Conservation (phyloP, 1,284 basidiomycete species). For the Sanghuangporus sanghuang region DNA sequence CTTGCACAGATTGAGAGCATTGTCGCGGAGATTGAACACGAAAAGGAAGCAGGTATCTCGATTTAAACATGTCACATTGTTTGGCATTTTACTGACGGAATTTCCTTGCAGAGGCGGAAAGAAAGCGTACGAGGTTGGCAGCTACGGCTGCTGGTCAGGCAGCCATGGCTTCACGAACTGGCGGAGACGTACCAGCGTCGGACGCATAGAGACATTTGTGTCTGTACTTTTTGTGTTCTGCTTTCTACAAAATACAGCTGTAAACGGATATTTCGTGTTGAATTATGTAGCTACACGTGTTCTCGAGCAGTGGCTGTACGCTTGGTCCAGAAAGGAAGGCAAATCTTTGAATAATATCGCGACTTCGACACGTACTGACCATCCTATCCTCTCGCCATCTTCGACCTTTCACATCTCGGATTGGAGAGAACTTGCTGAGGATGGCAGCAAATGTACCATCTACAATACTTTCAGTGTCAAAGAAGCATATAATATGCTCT, state of each 20-base stretch:
- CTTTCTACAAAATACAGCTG: neutral
- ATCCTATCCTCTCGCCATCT: neutral
- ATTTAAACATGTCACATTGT: neutral
- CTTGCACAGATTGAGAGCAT: constrained; percentile 86
- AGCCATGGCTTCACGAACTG: constrained; percentile 66
- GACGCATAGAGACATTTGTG: constrained; percentile 2
- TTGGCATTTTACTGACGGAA: constrained; percentile 17
- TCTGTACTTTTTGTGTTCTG: neutral
- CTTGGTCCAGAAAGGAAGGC: neutral
- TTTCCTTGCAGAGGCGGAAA: constrained; percentile 67
- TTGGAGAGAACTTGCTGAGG: no score
- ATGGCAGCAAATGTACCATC: neutral
- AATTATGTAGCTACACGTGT: neutral
- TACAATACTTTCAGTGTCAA: constrained; percentile 35
- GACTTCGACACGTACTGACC: neutral
- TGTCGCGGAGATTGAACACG: constrained; percentile 86
- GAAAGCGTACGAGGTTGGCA: constrained; percentile 73
- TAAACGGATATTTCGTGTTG: neutral
- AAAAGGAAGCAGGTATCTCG: constrained; percentile 85
- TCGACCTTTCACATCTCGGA: constrained; percentile 12
- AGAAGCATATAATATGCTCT: constrained; percentile 76
- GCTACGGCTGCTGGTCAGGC: constrained; percentile 81
- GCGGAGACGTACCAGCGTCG: constrained; percentile 31
- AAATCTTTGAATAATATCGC: neutral
- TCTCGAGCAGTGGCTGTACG: neutral